These are phyloP conservation scores for Peronosclerospora sorghi DNA, from an alignment of 352 stramenopile species.

Conservation along the genomic window DNA sequence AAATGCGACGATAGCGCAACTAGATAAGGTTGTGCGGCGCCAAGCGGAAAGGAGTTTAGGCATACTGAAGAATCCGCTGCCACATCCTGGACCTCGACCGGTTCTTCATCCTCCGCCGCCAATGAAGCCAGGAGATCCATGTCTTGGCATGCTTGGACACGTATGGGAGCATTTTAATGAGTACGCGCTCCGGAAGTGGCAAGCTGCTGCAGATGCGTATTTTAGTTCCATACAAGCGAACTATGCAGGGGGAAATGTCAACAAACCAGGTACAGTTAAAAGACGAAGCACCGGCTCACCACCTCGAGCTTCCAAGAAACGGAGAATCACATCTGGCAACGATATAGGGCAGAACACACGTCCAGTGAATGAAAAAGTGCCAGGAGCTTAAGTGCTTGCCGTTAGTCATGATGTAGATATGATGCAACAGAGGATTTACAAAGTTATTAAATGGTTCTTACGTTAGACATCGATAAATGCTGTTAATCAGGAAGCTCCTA, in stretches of 20 bases:
- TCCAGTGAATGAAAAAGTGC: not conserved
- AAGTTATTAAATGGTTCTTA: too few species aligned
- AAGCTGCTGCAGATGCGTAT: constrained; percentile 9
- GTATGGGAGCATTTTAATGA: constrained; percentile 13
- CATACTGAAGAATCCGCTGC: not conserved
- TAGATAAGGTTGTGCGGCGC: constrained; percentile 11
- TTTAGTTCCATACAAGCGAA: constrained; percentile 1
- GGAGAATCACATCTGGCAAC: not conserved
- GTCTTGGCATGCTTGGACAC: constrained; percentile 8
- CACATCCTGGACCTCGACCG: constrained; percentile 6
- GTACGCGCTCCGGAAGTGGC: constrained; percentile 7
- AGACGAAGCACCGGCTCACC: not conserved
- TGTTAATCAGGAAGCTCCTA: too few species aligned
- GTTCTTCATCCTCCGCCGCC: constrained; percentile 2
- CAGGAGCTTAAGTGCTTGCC: not conserved
- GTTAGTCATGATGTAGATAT: too few species aligned
- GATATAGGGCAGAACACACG: not conserved
- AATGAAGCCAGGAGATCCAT: constrained; percentile 12
- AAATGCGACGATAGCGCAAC: constrained; percentile 14
- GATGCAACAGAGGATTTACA: too few species aligned
- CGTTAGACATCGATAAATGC: too few species aligned
- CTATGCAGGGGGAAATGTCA: not conserved
- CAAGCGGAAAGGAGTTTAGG: constrained; percentile 13
- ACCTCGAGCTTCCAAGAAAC: constrained; percentile 1
- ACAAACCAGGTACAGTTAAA: constrained; percentile 1